Conservation (phyloP, 2,329 filamentous ascomycete species). For the Daldinia sp. region DNA sequence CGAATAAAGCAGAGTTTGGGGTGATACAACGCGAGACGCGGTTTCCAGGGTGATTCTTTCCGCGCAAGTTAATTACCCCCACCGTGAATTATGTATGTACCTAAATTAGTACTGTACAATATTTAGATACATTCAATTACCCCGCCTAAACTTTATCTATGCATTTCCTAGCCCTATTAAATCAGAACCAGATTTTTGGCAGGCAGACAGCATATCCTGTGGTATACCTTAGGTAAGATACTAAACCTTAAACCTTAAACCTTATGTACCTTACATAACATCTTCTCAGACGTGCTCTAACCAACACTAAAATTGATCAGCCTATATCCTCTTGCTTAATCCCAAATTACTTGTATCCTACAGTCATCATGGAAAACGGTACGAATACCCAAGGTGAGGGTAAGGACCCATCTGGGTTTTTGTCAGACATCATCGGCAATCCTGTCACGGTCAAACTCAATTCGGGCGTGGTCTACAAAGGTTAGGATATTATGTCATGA, state of each 20-base stretch:
- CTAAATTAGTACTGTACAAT: not conserved
- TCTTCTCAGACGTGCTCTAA: not conserved
- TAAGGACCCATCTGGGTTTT: slow-evolving; percentile 92
- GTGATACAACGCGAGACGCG: slow-evolving; percentile 8
- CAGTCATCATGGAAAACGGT: slow-evolving; percentile 78
- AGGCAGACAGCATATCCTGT: not conserved
- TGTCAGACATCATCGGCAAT: slow-evolving; percentile 93
- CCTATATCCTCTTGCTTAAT: not conserved
- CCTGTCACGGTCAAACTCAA: slow-evolving; percentile 97
- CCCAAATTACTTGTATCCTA: not conserved
- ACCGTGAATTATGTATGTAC: not conserved
- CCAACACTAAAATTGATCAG: not conserved
- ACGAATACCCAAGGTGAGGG: slow-evolving; percentile 72
- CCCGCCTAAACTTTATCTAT: slow-evolving; percentile 1
- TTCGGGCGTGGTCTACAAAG: slow-evolving; percentile 98
- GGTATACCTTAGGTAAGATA: slow-evolving; percentile 3
- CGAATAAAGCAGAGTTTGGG: not conserved
- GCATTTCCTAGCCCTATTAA: slow-evolving; percentile 6
- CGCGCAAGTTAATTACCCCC: not conserved
- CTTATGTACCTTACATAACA: slow-evolving; percentile 5
- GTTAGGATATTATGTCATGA: slow-evolving; percentile 59
- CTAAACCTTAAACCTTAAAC: not conserved
- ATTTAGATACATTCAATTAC: not conserved
- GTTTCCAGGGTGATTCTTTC: slow-evolving; percentile 12
- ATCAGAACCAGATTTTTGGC: slow-evolving; percentile 1